phyloP scores from a whole-genome alignment of 2,329 filamentous ascomycete genomes.

The Rosellinia necatrix region DNA sequence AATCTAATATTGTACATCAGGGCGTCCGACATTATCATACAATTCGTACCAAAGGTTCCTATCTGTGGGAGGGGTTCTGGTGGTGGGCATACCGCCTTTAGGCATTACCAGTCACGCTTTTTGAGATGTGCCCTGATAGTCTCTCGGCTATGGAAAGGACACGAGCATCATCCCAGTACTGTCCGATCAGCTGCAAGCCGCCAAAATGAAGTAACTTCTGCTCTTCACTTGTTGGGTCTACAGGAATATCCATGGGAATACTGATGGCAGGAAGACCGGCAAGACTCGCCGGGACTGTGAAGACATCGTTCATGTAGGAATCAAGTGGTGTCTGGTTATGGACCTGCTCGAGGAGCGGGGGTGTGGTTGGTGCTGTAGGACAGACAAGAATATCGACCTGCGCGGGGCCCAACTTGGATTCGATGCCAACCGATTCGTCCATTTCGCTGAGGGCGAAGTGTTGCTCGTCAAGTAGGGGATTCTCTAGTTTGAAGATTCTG shows the following conservation, averaged over 20 bases:
- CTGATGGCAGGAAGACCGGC: constrained; percentile 89
- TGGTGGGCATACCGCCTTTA: not conserved
- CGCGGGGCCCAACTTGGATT: constrained; percentile 60
- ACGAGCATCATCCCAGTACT: constrained; percentile 75
- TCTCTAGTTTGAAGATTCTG: constrained; percentile 69
- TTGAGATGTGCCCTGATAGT: constrained; percentile 34
- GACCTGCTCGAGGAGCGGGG: constrained; percentile 68
- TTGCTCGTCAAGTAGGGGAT: constrained; percentile 65
- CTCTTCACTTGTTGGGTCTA: constrained; percentile 36
- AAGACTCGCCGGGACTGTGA: constrained; percentile 92
- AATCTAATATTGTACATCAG: constrained; percentile 22
- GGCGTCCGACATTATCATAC: not conserved
- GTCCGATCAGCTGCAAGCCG: constrained; percentile 79
- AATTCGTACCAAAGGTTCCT: not conserved
- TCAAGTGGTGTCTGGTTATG: constrained; percentile 64
- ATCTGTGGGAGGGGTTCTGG: not conserved
- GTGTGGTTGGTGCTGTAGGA: constrained; percentile 80
- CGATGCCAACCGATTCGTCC: constrained; percentile 54
- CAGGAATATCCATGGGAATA: constrained; percentile 64
- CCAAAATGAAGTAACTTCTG: constrained; percentile 48
- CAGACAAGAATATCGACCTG: constrained; percentile 86
- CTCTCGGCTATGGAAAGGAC: constrained; percentile 62
- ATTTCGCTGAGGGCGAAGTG: constrained; percentile 66
- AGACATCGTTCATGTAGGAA: constrained; percentile 89
- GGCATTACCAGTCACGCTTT: not conserved